These are phyloP conservation scores for Trichophyton equinum DNA, from an alignment of 2,329 filamentous ascomycete genomes.

Conservation along the genomic window DNA sequence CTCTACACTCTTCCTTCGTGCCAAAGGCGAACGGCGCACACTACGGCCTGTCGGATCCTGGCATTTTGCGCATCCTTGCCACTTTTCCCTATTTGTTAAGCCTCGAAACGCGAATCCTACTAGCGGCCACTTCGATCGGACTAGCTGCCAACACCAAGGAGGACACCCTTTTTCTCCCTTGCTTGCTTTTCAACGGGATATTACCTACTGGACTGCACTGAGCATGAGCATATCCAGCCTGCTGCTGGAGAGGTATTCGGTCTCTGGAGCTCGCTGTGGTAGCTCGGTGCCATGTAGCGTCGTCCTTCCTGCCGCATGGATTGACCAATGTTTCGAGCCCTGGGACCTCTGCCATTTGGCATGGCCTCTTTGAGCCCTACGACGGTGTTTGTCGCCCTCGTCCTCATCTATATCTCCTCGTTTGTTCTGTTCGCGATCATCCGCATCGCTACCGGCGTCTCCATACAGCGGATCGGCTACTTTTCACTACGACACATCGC, in stretches of 20 bases:
- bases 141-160: background rate
- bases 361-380: conserved; percentile 49
- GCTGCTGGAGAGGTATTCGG: background rate
- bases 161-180: background rate
- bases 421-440: conserved; percentile 90
- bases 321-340: conserved; percentile 4
- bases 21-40: background rate
- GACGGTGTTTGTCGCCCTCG: conserved; percentile 72
- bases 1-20: background rate
- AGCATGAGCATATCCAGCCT: background rate
- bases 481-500: conserved; percentile 81
- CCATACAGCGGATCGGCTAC: conserved; percentile 89
- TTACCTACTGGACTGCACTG: background rate
- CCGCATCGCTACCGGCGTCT: conserved; percentile 83
- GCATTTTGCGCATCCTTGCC: background rate
- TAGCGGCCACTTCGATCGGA: background rate
- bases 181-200: background rate
- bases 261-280: background rate
- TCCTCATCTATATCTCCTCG: conserved; percentile 77
- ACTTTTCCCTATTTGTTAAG: background rate
- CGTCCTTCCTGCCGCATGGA: conserved; percentile 3
- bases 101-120: background rate
- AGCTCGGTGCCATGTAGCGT: conserved; percentile 2
- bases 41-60: background rate
- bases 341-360: conserved; percentile 5